These are phyloP conservation scores for Nakazawaea populi DNA, from an alignment of 805 yeast species.

Conservation along the genomic window DNA sequence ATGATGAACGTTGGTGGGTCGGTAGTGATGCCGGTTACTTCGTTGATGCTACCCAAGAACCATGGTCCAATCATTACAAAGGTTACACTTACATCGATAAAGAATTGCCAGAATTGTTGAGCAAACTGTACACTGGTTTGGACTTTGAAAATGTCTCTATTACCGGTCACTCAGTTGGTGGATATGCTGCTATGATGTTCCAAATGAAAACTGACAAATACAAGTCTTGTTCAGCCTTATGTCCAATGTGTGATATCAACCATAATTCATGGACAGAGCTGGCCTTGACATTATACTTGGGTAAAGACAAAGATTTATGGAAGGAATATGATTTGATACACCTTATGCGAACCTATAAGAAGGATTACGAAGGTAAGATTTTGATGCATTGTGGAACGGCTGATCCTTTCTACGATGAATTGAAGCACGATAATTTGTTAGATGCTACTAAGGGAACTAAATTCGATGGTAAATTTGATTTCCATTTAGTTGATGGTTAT, in stretches of 20 bases:
- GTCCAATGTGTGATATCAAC: constrained; percentile 83
- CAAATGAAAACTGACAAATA: constrained; percentile 60
- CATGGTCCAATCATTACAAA: constrained; percentile 67
- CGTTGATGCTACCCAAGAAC: constrained; percentile 71
- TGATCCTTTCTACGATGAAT: constrained; percentile 72
- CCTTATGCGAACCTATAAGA: constrained; percentile 50
- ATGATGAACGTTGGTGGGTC: constrained; percentile 71
- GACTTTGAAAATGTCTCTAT: constrained; percentile 66
- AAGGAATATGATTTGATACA: constrained; percentile 77
- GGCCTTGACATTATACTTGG: constrained; percentile 75
- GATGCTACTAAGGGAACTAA: constrained; percentile 51
- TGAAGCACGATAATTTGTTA: constrained; percentile 69
- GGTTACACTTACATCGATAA: constrained; percentile 81
- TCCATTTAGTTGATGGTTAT: constrained; percentile 69
- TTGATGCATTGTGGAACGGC: constrained; percentile 78
- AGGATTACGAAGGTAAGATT: constrained; percentile 38
- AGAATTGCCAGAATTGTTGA: constrained; percentile 58
- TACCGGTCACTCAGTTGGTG: constrained; percentile 99
- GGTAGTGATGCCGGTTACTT: constrained; percentile 97
- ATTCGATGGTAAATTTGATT: constrained; percentile 54
- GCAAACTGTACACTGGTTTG: constrained; percentile 35
- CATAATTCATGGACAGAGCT: constrained; percentile 84
- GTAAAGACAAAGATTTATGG: constrained; percentile 59
- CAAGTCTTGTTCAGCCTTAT: constrained; percentile 80
- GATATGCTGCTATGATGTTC: constrained; percentile 80